Base-by-base conservation (phyloP, 345 rosid species). In the Eucalyptus sp. region DNA sequence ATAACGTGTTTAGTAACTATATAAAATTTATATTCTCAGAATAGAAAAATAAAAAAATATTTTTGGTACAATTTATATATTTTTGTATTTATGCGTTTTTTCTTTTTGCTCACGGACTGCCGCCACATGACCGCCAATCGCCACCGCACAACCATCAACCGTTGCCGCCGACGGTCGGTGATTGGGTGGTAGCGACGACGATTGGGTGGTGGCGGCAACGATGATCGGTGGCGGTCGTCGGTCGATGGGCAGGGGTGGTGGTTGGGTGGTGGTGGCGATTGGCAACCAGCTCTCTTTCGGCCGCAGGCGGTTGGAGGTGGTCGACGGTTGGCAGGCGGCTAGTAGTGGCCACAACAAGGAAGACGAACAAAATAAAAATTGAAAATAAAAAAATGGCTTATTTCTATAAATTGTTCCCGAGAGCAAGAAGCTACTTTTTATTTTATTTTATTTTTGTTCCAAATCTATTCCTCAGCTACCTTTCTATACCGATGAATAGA, bases 211-310 rank as follows among this genome's bases (percentile, higher is more conserved):
- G 50, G 50, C 50, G 4, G 4, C 0, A 1, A 49, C 13, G 50
- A 0, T 1, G 2, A 4, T 4, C 4, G 4, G 2, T 12, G 14
- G 13, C 2, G 13, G 4, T 49, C 5, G 0, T 49, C 13, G 50
- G 14, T 2, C 2, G 2, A 2, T 49, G 14, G 50, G 14, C 5
- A 4, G 5, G 14, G 50, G 50, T 2, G 14, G 2, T 49, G 50
- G 5, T 11, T 1, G 2, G 2, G 50, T 49, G 50, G 50, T 0
- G 5, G 2, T 2, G 50, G 1, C 0, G 4, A 0, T 48, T 0
- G 2, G 5, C 13, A 48, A 48, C 13, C 37, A 3, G 37, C 37
- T 33, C 33, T 33, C 33, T 33, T 33, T 33, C 33, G 50, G 13
- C 3, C 0, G 1, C 50, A 2, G 1, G 50, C 1, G 13, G 50